A percentile compares a stretch with the other conserved stretches of the same genome.
Evolutionary conservation across 331 rosid genomes (phyloP).

Genomic region (Malus hybrid): DNA sequence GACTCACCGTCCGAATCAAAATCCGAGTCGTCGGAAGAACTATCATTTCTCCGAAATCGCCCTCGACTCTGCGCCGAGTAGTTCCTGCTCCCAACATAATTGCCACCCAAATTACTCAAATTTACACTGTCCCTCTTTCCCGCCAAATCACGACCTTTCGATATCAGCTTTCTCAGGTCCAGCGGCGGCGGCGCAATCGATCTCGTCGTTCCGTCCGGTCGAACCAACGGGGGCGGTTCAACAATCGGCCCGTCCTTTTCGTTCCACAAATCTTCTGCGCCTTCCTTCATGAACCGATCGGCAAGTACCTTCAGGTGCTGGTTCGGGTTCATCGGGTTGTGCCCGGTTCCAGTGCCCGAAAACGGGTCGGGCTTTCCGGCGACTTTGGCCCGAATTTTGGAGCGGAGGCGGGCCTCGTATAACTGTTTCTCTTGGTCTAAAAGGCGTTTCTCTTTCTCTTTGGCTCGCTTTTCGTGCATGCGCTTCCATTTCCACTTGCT

Average conservation of each 20-base stretch:
- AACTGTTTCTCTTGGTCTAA: slow-evolving; percentile 78
- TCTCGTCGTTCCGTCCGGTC: not conserved
- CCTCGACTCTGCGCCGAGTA: slow-evolving; percentile 34
- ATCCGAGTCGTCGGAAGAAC: slow-evolving; percentile 27
- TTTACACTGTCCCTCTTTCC: slow-evolving; percentile 2
- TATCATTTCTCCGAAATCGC: slow-evolving; percentile 29
- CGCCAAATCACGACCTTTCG: slow-evolving; percentile 7
- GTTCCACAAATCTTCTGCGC: slow-evolving; percentile 89
- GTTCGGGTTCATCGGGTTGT: slow-evolving; percentile 50
- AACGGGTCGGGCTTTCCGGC: slow-evolving; percentile 29
- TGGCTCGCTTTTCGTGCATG: slow-evolving; percentile 86
- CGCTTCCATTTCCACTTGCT: slow-evolving; percentile 98
- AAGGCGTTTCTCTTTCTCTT: slow-evolving; percentile 60
- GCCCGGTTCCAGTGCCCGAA: slow-evolving; percentile 6
- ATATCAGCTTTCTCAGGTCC: slow-evolving; percentile 26
- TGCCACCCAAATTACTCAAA: slow-evolving; percentile 8
- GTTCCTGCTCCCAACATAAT: slow-evolving; percentile 18
- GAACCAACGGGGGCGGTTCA: slow-evolving; percentile 8
- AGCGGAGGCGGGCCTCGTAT: slow-evolving; percentile 80
- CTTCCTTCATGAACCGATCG: slow-evolving; percentile 68
- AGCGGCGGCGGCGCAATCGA: slow-evolving; percentile 16
- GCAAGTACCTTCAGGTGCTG: slow-evolving; percentile 70
- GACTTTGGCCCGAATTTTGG: slow-evolving; percentile 61
- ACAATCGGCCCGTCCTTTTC: not conserved
- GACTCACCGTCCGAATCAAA: slow-evolving; percentile 20